phyloP scores from a whole-genome alignment of 805 yeast species.

The Cyberlindnera sargentensis region DNA sequence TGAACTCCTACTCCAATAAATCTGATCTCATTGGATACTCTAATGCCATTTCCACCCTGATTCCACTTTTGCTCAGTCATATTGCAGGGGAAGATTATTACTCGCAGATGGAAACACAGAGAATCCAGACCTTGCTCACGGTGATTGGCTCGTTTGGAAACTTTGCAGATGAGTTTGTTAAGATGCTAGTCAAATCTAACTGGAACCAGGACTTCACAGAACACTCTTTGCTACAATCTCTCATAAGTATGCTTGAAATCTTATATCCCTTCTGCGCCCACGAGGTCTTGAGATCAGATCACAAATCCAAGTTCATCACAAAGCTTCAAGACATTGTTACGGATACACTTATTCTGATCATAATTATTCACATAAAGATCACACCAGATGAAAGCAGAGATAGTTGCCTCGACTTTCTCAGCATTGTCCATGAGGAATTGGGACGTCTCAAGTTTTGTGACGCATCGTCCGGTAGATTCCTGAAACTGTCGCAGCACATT shows the following conservation, averaged over 20 bases:
- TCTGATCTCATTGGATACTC: slow-evolving; percentile 30
- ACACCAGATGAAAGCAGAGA: slow-evolving; percentile 11
- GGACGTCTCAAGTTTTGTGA: slow-evolving; percentile 70
- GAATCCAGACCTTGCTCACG: slow-evolving; percentile 39
- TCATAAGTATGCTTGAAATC: slow-evolving; percentile 32
- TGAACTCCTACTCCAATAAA: slow-evolving; percentile 42
- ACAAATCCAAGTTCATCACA: slow-evolving; percentile 5
- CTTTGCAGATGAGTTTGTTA: slow-evolving; percentile 34
- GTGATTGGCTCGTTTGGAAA: slow-evolving; percentile 49
- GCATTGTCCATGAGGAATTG: slow-evolving; percentile 62
- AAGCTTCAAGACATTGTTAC: slow-evolving; percentile 35
- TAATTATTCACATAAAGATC: slow-evolving; percentile 28
- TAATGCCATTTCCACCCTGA: slow-evolving; percentile 43
- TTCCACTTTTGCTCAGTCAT: slow-evolving; percentile 36
- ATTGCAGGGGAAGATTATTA: slow-evolving; percentile 19
- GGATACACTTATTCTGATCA: slow-evolving; percentile 30
- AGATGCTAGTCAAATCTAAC: slow-evolving; percentile 18
- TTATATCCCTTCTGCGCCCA: slow-evolving; percentile 26
- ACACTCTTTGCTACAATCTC: slow-evolving; percentile 12
- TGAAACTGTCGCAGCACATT: slow-evolving; percentile 50
- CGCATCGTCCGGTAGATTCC: slow-evolving; percentile 50
- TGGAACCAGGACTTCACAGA: slow-evolving; percentile 28
- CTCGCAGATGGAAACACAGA: slow-evolving; percentile 22
- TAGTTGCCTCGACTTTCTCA: slow-evolving; percentile 37
- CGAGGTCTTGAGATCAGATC: slow-evolving; percentile 24